Conservation (phyloP, 164 flowering plant species). For the Stephania japonica region DNA sequence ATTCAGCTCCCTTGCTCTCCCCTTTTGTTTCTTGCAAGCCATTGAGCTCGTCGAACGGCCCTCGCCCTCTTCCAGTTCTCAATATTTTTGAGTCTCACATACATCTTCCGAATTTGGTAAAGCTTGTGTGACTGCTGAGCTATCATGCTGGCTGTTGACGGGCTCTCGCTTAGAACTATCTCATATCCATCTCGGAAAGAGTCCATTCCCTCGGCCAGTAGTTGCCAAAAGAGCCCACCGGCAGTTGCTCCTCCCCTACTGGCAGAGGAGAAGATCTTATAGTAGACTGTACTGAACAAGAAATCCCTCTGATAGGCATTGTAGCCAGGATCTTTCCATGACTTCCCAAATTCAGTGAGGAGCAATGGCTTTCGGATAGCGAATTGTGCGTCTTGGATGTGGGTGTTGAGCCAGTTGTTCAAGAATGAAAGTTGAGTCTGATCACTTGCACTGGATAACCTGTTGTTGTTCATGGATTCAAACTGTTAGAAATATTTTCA, state of each 20-base stretch:
- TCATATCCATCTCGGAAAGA: conserved; percentile 66
- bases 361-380: conserved; percentile 56
- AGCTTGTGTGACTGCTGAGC: conserved; percentile 55
- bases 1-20: conserved; percentile 21
- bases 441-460: conserved; percentile 42
- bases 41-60: conserved; percentile 28
- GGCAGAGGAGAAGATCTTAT: conserved; percentile 56
- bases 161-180: conserved; percentile 48
- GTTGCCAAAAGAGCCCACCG: conserved; percentile 83
- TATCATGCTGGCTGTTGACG: conserved; percentile 48
- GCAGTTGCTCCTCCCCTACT: conserved; percentile 59
- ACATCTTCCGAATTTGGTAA: conserved; percentile 32
- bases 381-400: conserved; percentile 56
- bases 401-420: conserved; percentile 51
- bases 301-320: conserved; percentile 38
- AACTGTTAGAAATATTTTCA: neutral
- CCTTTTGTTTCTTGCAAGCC: conserved; percentile 22
- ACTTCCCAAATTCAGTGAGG: conserved; percentile 70
- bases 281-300: conserved; percentile 40
- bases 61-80: conserved; percentile 35
- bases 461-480: conserved; percentile 27
- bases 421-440: conserved; percentile 53
- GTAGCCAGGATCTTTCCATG: conserved; percentile 42
- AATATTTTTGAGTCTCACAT: conserved; percentile 32
- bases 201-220: conserved; percentile 65